Percentiles rank a stretch among this genome's conserved stretches.
phyloP scores from a whole-genome alignment of 805 yeast genomes.

The Schizosaccharomyces octosporus region DNA sequence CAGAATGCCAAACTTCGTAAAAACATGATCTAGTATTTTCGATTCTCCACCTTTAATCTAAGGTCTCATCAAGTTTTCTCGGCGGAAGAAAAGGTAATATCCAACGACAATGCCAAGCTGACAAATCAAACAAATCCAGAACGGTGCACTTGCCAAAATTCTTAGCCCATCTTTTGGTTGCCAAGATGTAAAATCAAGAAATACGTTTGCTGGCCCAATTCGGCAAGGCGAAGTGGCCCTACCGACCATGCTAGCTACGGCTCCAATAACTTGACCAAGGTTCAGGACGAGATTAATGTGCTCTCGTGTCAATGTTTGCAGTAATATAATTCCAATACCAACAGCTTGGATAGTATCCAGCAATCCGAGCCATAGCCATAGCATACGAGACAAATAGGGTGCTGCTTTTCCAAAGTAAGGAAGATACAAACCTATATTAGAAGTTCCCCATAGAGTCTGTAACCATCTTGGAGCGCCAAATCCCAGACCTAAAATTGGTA shows the following conservation, averaged over 20 bases:
- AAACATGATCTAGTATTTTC: no score
- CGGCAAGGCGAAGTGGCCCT: background rate
- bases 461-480: constrained; percentile 1
- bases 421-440: background rate
- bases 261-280: background rate
- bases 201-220: background rate
- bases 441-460: constrained; percentile 2
- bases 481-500: background rate
- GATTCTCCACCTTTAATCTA: background rate
- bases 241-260: background rate
- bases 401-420: background rate
- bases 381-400: background rate
- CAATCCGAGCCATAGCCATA: background rate
- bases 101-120: constrained; percentile 1
- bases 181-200: constrained; percentile 1
- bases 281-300: background rate
- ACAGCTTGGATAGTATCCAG: constrained; percentile 1
- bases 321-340: constrained; percentile 1
- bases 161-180: background rate
- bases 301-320: constrained; percentile 2
- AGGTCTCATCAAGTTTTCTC: background rate
- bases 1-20: no score
- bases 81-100: background rate
- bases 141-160: background rate
- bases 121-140: constrained; percentile 1